phyloP scores from a whole-genome alignment of 108 stramenopile genomes.

The Tribonema minus region DNA sequence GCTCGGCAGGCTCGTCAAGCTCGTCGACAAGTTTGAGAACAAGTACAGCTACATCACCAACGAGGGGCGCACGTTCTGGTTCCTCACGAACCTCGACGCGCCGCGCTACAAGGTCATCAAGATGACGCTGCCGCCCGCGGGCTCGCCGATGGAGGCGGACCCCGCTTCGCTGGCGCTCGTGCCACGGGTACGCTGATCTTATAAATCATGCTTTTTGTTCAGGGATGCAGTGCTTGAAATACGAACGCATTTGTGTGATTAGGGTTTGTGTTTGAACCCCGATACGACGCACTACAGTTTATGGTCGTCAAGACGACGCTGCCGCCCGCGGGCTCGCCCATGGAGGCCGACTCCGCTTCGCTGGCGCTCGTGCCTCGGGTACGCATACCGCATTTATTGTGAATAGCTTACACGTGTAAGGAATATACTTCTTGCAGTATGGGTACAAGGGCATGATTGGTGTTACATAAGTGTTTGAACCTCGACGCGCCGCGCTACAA shows the following conservation, averaged over 20 bases:
- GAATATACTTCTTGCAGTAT: too few relatives aligned
- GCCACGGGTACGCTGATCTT: constrained; percentile 26
- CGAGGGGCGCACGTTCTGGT: constrained; percentile 50
- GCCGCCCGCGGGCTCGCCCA: constrained; percentile 12
- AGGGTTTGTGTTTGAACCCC: too few relatives aligned
- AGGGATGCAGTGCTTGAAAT: too few relatives aligned
- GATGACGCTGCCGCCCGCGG: constrained; percentile 29
- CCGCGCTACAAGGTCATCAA: constrained; percentile 24
- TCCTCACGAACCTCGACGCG: constrained; percentile 41
- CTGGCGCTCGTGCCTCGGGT: constrained; percentile 25
- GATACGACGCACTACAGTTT: constrained; percentile 13
- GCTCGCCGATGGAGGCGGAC: constrained; percentile 30
- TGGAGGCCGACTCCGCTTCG: constrained; percentile 23
- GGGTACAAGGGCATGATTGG: too few relatives aligned
- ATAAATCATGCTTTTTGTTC: too few relatives aligned
- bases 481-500: constrained; percentile 20
- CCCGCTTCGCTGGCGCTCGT: constrained; percentile 5
- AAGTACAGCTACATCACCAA: constrained; percentile 47
- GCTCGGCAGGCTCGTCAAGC: constrained; percentile 30
- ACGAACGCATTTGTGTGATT: too few relatives aligned
- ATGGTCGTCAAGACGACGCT: constrained; percentile 28
- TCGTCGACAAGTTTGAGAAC: constrained; percentile 50
- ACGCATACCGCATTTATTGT: too few relatives aligned
- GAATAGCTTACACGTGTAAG: too few relatives aligned
- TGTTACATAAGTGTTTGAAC: too few relatives aligned